Evolutionary conservation across 192 early-diverging fungal genomes (phyloP).

Genomic region (Backusella tarrabulga): DNA sequence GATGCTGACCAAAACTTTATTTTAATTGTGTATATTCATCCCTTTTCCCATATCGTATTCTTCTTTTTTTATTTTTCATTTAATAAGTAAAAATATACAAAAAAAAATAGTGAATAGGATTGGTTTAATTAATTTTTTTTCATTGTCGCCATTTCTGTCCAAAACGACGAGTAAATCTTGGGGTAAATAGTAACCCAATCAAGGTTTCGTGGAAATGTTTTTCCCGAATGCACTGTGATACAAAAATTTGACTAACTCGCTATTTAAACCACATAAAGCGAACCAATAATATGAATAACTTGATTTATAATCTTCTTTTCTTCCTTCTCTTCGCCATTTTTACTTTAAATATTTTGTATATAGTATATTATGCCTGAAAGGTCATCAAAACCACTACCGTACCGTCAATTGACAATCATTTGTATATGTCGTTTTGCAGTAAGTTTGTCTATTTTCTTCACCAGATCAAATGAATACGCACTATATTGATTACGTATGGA

Average conservation of each 20-base stretch:
- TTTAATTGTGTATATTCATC: background rate
- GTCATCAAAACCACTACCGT: slow-evolving; percentile 7
- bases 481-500: background rate
- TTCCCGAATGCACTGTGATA: background rate
- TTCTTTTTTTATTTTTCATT: background rate
- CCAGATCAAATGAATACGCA: background rate
- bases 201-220: background rate
- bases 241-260: background rate
- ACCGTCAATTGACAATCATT: slow-evolving; percentile 17
- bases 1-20: background rate
- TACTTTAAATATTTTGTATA: background rate
- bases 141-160: background rate
- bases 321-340: background rate
- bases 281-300: background rate
- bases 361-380: background rate
- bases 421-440: slow-evolving; percentile 30
- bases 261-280: background rate
- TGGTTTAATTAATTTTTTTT: background rate
- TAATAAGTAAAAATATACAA: background rate
- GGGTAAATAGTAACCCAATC: background rate
- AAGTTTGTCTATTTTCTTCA: background rate
- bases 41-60: background rate
- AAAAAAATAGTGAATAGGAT: background rate
- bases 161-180: background rate
- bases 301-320: background rate